phyloP scores from a whole-genome alignment of 805 yeast species.

The Saccharomycopsis guyanensis region DNA sequence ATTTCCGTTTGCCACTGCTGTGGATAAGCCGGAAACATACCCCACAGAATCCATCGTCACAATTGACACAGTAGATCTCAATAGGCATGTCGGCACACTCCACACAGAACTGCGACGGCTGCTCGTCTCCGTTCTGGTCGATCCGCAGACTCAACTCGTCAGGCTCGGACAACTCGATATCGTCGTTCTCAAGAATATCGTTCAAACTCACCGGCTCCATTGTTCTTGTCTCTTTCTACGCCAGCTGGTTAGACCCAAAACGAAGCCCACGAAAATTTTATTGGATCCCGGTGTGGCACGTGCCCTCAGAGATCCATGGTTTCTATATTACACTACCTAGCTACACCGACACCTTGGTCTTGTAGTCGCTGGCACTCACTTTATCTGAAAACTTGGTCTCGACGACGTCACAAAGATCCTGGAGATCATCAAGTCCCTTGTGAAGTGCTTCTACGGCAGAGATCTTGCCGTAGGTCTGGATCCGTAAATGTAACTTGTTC shows the following conservation, averaged over 20 bases:
- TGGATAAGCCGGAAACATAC: conserved; percentile 66
- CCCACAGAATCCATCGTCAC: conserved; percentile 61
- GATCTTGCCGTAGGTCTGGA: conserved; percentile 80
- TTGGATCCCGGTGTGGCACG: not conserved
- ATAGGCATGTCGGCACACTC: conserved; percentile 72
- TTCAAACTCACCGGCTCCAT: conserved; percentile 13
- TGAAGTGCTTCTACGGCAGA: conserved; percentile 92
- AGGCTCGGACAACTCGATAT: conserved; percentile 19
- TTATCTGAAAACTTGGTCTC: conserved; percentile 71
- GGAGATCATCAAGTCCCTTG: conserved; percentile 81
- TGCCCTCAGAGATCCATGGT: no score
- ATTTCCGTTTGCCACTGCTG: conserved; percentile 54
- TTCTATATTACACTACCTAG: no score
- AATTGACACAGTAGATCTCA: conserved; percentile 51
- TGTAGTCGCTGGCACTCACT: conserved; percentile 28
- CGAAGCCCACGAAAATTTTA: not conserved
- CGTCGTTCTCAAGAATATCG: conserved; percentile 20
- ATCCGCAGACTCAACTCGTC: conserved; percentile 23
- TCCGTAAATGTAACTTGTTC: conserved; percentile 77
- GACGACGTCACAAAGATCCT: conserved; percentile 73
- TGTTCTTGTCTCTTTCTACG: not conserved
- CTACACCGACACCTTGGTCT: not conserved
- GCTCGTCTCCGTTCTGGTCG: conserved; percentile 25
- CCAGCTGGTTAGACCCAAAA: not conserved
- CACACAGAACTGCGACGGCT: conserved; percentile 42